phyloP scores from a whole-genome alignment of 169 alveolate species.

The Neospora caninum region DNA sequence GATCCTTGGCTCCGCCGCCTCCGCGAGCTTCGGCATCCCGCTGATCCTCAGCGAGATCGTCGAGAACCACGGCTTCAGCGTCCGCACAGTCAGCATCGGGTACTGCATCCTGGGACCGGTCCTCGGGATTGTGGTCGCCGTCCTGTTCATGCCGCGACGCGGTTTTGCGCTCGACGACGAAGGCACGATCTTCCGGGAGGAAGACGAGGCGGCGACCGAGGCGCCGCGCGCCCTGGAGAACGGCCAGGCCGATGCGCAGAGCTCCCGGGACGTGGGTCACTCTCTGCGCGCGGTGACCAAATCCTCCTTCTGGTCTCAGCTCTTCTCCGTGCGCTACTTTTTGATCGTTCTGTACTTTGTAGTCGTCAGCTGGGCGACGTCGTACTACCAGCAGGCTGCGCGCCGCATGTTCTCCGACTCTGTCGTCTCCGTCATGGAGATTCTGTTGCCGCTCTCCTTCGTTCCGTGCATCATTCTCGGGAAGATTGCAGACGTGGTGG shows the following conservation, averaged over 20 bases:
- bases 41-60: conserved; percentile 37
- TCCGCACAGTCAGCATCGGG: conserved; percentile 25
- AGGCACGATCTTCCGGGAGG: background rate
- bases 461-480: conserved; percentile 69
- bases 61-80: conserved; percentile 15
- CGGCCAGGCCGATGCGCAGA: background rate
- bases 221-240: background rate
- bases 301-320: conserved; percentile 7
- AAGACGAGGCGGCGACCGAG: background rate
- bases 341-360: conserved; percentile 54
- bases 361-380: conserved; percentile 52
- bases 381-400: conserved; percentile 63
- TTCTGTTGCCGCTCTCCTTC: conserved; percentile 58
- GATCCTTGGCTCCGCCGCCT: conserved; percentile 64
- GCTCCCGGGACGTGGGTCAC: too few relatives aligned
- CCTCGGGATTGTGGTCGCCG: conserved; percentile 34
- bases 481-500: conserved; percentile 58
- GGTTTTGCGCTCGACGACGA: conserved; percentile 52
- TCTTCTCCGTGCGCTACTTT: conserved; percentile 19
- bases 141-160: conserved; percentile 38
- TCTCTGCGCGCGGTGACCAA: background rate
- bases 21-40: conserved; percentile 70
- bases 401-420: conserved; percentile 43
- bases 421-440: conserved; percentile 30
- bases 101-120: conserved; percentile 57